Conservation (phyloP, 495 filamentous ascomycete species). For the Durotheca rogersii region DNA sequence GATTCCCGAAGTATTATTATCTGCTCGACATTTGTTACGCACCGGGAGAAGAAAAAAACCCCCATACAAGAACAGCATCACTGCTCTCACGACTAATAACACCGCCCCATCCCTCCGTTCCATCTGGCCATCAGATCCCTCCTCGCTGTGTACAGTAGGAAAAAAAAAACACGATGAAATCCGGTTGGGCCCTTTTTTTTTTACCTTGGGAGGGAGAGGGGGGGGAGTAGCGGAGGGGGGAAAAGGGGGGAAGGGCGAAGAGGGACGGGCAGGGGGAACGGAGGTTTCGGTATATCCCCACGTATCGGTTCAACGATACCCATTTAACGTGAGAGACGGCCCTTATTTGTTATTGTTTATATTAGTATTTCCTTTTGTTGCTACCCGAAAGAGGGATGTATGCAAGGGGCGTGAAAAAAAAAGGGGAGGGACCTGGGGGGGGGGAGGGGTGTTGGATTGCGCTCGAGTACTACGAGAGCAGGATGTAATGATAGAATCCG, state of each 20-base stretch:
- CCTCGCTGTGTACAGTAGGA: neutral
- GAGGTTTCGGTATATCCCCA: neutral
- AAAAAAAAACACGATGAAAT: too few species aligned
- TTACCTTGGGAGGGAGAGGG: too few species aligned
- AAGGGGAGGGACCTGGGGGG: neutral
- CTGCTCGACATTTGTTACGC: neutral
- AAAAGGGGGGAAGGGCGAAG: neutral
- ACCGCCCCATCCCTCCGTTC: too few species aligned
- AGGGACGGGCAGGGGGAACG: neutral
- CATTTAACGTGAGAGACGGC: neutral
- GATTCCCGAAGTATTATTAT: too few species aligned
- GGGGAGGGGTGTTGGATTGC: conserved; percentile 2
- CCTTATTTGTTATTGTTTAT: neutral
- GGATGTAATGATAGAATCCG: conserved; percentile 6
- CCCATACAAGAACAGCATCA: too few species aligned
- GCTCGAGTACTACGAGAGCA: conserved; percentile 5
- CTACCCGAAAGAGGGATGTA: too few species aligned
- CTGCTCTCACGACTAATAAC: conserved; percentile 28
- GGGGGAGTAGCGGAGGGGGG: neutral
- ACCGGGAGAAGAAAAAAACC: conserved; percentile 2
- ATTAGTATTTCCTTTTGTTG: too few species aligned
- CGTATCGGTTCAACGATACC: neutral
- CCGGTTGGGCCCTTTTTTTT: too few species aligned
- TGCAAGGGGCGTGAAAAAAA: too few species aligned
- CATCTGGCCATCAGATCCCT: conserved; percentile 1